Base-by-base conservation (phyloP, 345 rosid genomes). In the Durio zibethinus region DNA sequence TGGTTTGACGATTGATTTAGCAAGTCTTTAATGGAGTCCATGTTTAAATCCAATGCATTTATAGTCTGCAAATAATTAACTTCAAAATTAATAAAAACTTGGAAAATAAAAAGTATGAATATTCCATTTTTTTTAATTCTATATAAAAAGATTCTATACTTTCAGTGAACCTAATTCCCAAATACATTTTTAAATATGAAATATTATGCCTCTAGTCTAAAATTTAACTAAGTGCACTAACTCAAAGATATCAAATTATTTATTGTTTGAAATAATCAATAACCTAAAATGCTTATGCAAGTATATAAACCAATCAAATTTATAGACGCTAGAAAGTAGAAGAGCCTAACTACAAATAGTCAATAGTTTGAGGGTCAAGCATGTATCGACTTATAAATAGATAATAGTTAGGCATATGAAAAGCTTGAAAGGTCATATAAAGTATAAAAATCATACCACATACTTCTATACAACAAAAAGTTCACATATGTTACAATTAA, bases 401-500 rank as follows among this genome's bases (percentile, higher is more conserved):
- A 20, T 16, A 9, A 71, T 20, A 71, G 50, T 29, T 50, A 4
- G 61, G 60, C 18, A 48, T 8, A 18, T 7, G 6, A 23, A 25
- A 68, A 5, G 72, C 4, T 21, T 57, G 54, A 57, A 75, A 69
- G 50, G 54, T 43, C 48, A 2, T 9, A 76, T 27, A 25, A 29
- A 70, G 67, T 57, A 74, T 47, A 66, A 71, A 72, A 82, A 77
- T 4, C 80, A 81, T 89, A 95, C 99, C 98, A 93, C 96, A 83
- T 91, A 95, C 84, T 90, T 90, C 91, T 95, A 98, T 82, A 95
- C 87, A 25, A 72, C 81, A 82, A 92, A 82, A 76, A 95, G 97
- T 77, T 95, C 98, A n/a, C 88, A 87, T 11, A 98, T 93, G 87
- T 97, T 95, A 82, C 96, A 91, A 74, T 91, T 95, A 73, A 95